phyloP scores from a whole-genome alignment of 2,329 filamentous ascomycete genomes.

The Furcasterigmium sp. region DNA sequence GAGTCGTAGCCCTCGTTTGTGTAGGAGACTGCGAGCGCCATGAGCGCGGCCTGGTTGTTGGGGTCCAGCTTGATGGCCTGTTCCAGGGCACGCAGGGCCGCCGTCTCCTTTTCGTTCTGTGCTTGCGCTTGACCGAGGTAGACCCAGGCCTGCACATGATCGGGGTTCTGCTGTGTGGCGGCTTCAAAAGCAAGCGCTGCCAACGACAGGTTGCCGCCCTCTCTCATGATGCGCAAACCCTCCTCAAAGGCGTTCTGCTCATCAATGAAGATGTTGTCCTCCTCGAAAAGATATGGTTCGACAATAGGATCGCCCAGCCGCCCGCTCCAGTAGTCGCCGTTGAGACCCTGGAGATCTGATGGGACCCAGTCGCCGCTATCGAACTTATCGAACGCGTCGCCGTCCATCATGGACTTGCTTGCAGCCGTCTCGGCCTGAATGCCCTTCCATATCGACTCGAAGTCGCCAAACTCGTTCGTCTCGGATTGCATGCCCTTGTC shows the following conservation, averaged over 20 bases:
- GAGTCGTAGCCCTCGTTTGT: conserved; percentile 99
- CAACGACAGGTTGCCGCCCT: conserved; percentile 89
- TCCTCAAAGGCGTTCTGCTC: conserved; percentile 85
- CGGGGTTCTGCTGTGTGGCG: conserved; percentile 81
- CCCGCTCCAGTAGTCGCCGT: conserved; percentile 61
- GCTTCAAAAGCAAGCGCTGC: conserved; percentile 94
- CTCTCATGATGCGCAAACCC: conserved; percentile 86
- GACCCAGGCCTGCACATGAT: conserved; percentile 90
- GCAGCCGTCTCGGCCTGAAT: conserved; percentile 72
- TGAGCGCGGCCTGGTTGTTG: conserved; percentile 80
- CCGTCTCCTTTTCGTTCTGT: conserved; percentile 97
- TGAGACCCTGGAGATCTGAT: conserved; percentile 53
- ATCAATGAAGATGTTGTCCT: conserved; percentile 83
- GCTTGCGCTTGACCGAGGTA: conserved; percentile 88
- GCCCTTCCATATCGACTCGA: conserved; percentile 84
- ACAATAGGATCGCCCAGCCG: conserved; percentile 64
- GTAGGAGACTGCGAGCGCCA: conserved; percentile 94
- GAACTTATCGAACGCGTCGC: conserved; percentile 60
- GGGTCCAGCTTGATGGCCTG: conserved; percentile 85
- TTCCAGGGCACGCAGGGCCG: conserved; percentile 89
- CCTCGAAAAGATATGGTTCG: conserved; percentile 90
- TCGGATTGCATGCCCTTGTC: conserved; percentile 65
- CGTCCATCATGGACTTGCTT: conserved; percentile 66
- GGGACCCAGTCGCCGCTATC: conserved; percentile 74
- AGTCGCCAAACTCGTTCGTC: conserved; percentile 74